Percentiles rank a stretch among this genome's conserved stretches.
Conservation (phyloP, 139 green algal genomes). For the Yamagishiella unicocca region DNA sequence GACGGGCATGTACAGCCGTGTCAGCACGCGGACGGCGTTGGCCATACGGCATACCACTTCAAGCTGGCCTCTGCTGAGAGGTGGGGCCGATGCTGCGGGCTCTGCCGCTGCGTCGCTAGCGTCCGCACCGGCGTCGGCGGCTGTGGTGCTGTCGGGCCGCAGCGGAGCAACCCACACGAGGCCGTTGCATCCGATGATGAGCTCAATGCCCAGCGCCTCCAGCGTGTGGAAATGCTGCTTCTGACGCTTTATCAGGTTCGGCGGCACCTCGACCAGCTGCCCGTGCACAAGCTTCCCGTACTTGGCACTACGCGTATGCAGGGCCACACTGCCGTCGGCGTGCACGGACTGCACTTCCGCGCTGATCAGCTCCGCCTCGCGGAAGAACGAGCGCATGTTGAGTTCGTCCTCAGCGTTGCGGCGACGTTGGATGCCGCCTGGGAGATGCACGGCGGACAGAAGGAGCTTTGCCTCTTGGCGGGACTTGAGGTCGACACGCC, state of each 20-base stretch:
- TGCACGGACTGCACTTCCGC: conserved; percentile 89
- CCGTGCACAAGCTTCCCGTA: conserved; percentile 87
- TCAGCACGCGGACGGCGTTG: conserved; percentile 74
- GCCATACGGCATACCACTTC: conserved; percentile 68
- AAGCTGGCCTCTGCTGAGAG: conserved; percentile 56
- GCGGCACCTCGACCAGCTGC: conserved; percentile 76
- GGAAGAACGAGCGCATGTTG: conserved; percentile 88
- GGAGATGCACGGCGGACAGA: conserved; percentile 90
- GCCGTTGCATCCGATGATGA: conserved; percentile 91
- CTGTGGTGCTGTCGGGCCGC: background rate
- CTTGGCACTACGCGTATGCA: conserved; percentile 90
- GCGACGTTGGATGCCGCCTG: conserved; percentile 84
- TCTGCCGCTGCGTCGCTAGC: background rate
- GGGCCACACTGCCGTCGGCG: conserved; percentile 77
- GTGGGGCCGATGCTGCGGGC: background rate
- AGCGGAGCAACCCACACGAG: conserved; percentile 82
- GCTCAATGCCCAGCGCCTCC: conserved; percentile 68
- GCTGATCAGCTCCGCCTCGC: conserved; percentile 88
- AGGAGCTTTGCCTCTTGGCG: conserved; percentile 80
- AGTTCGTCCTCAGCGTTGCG: conserved; percentile 92
- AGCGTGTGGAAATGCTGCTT: conserved; percentile 87
- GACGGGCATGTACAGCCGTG: conserved; percentile 73
- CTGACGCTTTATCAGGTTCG: conserved; percentile 85
- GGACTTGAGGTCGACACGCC: conserved; percentile 84
- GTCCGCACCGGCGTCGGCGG: background rate